Evolutionary conservation across 345 rosid genomes (phyloP).

Genomic region (Orychophragmus violaceus): DNA sequence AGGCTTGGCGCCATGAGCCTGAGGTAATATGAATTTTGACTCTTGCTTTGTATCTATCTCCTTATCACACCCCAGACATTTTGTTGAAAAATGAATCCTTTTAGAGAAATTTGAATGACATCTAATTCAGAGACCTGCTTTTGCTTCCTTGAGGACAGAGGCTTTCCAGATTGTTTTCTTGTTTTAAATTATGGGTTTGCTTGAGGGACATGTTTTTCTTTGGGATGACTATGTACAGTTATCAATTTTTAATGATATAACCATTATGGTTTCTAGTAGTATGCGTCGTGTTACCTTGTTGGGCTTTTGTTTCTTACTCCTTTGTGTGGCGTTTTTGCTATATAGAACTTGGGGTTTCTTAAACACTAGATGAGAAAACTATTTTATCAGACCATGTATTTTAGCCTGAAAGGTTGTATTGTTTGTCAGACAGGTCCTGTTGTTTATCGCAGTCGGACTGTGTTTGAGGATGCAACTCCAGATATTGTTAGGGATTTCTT

Average conservation of each 20-base stretch:
- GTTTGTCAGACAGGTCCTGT: slow-evolving; percentile 70
- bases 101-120: not conserved
- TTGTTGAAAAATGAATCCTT: too few species aligned
- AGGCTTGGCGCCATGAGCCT: slow-evolving; percentile 95
- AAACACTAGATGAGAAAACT: not conserved
- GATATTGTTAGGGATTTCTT: slow-evolving; percentile 97
- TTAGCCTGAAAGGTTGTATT: slow-evolving; percentile 30
- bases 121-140: not conserved
- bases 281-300: not conserved
- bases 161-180: not conserved
- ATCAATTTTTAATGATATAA: not conserved
- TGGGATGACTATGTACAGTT: not conserved
- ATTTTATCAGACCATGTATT: not conserved
- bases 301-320: not conserved
- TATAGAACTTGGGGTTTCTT: not conserved
- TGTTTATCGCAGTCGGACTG: slow-evolving; percentile 68
- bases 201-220: not conserved
- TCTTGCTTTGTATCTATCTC: not conserved
- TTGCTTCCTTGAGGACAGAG: not conserved
- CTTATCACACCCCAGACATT: too few species aligned
- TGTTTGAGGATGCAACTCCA: slow-evolving; percentile 87
- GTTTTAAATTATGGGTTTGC: too few species aligned
- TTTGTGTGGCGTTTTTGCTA: not conserved
- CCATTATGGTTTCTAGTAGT: not conserved
- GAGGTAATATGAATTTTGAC: slow-evolving; percentile 41